Base-by-base conservation (phyloP, 192 early-diverging fungal genomes). In the Mortierella alpina region DNA sequence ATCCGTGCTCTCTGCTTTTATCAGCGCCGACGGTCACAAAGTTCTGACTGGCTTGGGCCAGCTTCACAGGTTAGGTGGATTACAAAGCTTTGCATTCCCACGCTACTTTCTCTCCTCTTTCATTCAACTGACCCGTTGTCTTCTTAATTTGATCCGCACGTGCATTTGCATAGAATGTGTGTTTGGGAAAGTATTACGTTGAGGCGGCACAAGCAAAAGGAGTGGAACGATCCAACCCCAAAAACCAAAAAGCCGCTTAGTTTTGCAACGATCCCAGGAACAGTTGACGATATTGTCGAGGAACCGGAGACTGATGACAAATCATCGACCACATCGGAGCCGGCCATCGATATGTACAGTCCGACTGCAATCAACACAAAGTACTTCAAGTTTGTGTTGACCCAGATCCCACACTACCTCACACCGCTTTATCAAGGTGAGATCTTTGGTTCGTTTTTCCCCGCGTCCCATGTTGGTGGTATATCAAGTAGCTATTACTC, bases 341-440 rank as follows among this genome's bases (percentile, higher is more conserved):
- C 73, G 17, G 62, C 59, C 6, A 73, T 75, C n/a, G 83, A 88
- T 40, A 75, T 61, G n/a, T 89, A 88, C 18, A 88, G 91, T 64
- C 85, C 76, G 17, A 78, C 88, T 13, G 85, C 90, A 15, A 84
- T 87, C 72, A 94, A 94, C 64, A 85, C 89, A 12, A 88, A 89
- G 52, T 85, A 79, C 59, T 88, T 93, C 56, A 90, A 89, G 64
- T 78, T 88, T 51, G 82, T 93, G 10, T 66, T 94, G 48, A 88
- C 86, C 0, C 87, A 94, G 59, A 91, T 92, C n/a, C 90, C 91
- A 22, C 78, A 83, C 20, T 84, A 87, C 11, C 54, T 95, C 41
- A 85, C 87, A 10, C 86, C 88, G 0, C 82, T 90, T 41, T 89
- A 92, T 68, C 91, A 93, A 88, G 90, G 91, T 88, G 83, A 58